Evolutionary conservation across 169 alveolate genomes (phyloP).

Genomic region (Babesia caballi): DNA sequence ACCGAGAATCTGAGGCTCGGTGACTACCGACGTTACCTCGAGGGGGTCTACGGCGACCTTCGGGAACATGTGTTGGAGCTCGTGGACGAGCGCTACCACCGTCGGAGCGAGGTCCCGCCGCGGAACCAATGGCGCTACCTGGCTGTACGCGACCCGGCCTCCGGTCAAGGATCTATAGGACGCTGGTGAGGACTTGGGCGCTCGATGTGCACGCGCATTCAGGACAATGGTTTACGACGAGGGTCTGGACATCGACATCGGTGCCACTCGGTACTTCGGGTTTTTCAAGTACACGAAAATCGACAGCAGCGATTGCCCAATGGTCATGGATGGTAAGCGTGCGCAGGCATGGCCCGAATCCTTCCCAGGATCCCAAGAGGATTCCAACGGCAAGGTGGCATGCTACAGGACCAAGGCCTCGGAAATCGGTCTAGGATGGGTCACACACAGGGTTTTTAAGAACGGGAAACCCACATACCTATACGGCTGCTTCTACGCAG

Average conservation of each 20-base stretch:
- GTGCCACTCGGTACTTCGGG: conserved; percentile 46
- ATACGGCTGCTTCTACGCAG: conserved; percentile 69
- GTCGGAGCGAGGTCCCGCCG: conserved; percentile 30
- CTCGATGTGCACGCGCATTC: not conserved
- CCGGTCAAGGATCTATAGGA: conserved; percentile 27
- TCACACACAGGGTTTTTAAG: conserved; percentile 21
- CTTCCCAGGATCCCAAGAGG: conserved; percentile 25
- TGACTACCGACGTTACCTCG: conserved; percentile 27
- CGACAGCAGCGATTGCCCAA: conserved; percentile 33
- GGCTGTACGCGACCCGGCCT: conserved; percentile 1
- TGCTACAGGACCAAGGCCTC: conserved; percentile 57
- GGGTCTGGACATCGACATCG: conserved; percentile 44
- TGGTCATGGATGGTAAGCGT: conserved; percentile 26
- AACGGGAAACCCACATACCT: conserved; percentile 43
- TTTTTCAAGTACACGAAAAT: conserved; percentile 41
- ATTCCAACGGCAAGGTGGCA: conserved; percentile 32
- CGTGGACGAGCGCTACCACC: conserved; percentile 40
- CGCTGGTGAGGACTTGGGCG: conserved; percentile 10
- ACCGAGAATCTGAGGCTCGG: conserved; percentile 45
- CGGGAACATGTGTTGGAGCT: conserved; percentile 29
- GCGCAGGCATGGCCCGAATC: not conserved
- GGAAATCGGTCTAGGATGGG: conserved; percentile 52
- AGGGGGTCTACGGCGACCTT: conserved; percentile 32
- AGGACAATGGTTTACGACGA: conserved; percentile 72
- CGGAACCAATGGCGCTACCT: conserved; percentile 54